Conservation (phyloP, 768 basidiomycete species). For the Melanogaster broomeanus region DNA sequence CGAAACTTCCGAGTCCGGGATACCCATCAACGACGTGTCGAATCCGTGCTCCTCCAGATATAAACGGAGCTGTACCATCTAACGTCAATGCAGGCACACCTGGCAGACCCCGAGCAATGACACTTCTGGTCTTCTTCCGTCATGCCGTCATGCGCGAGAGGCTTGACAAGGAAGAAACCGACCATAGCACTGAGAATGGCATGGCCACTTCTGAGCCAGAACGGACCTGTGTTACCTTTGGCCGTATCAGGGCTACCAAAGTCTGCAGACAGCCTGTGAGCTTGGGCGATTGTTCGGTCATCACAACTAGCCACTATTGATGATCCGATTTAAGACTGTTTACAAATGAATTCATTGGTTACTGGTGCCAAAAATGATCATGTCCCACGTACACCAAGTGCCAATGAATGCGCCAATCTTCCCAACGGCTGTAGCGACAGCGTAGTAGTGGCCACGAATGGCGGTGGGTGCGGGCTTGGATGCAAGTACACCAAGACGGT, state of each 20-base stretch:
- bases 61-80: slow-evolving; percentile 63
- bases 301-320: slow-evolving; percentile 45
- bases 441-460: slow-evolving; percentile 84
- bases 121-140: slow-evolving; percentile 63
- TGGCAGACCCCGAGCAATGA: slow-evolving; percentile 1
- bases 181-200: slow-evolving; percentile 77
- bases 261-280: slow-evolving; percentile 36
- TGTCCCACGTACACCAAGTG: slow-evolving; percentile 63
- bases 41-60: slow-evolving; percentile 81
- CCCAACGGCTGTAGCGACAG: slow-evolving; percentile 81
- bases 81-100: not conserved
- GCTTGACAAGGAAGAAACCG: slow-evolving; percentile 71
- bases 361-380: not conserved
- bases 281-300: not conserved
- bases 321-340: slow-evolving; percentile 66
- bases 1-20: slow-evolving; percentile 30
- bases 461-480: slow-evolving; percentile 86
- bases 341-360: slow-evolving; percentile 1
- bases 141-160: slow-evolving; percentile 80
- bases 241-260: slow-evolving; percentile 57
- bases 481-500: slow-evolving; percentile 83
- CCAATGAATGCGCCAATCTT: slow-evolving; percentile 85
- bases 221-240: slow-evolving; percentile 79
- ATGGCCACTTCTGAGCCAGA: slow-evolving; percentile 86
- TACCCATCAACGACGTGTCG: slow-evolving; percentile 75